A percentile compares a stretch with the other conserved stretches of the same genome.
Conservation (phyloP, 306 rosid genomes). For the Begonia loranthoides region DNA sequence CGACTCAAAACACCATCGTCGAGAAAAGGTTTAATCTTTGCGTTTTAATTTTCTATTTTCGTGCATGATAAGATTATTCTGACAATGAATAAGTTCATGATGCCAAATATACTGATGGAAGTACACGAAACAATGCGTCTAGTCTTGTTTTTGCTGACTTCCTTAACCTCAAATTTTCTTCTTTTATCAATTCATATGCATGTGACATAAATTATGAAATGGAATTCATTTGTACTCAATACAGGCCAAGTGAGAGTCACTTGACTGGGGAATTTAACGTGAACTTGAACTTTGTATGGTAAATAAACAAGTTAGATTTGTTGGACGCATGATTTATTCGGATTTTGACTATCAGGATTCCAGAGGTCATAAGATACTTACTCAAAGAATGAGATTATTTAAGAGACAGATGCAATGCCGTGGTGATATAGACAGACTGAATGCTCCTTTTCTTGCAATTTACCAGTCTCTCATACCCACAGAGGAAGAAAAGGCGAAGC, state of each 20-base stretch:
- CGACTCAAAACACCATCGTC: constrained; percentile 31
- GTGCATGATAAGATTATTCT: too few relatives aligned
- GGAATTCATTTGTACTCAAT: too few relatives aligned
- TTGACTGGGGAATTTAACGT: too few relatives aligned
- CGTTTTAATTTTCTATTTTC: constrained; percentile 3
- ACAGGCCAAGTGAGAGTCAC: too few relatives aligned
- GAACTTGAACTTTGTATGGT: too few relatives aligned
- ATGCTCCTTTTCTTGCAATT: constrained; percentile 49
- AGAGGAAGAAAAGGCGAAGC: constrained; percentile 79
- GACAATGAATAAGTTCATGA: too few relatives aligned
- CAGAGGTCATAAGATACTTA: constrained; percentile 56
- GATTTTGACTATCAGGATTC: constrained; percentile 46
- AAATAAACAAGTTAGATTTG: not conserved
- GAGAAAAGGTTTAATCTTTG: constrained; percentile 46
- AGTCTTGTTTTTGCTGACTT: too few relatives aligned
- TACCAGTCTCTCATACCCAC: constrained; percentile 64
- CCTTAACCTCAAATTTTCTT: too few relatives aligned
- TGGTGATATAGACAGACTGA: constrained; percentile 52
- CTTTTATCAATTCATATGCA: too few relatives aligned
- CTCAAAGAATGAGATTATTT: constrained; percentile 48
- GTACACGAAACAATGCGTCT: too few relatives aligned
- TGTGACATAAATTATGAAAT: too few relatives aligned
- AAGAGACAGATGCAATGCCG: constrained; percentile 52
- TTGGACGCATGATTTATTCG: constrained; percentile 16
- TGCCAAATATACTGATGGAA: too few relatives aligned